Base-by-base conservation (phyloP, 78 protist species). In the Dictyostelium brefeldianum region DNA sequence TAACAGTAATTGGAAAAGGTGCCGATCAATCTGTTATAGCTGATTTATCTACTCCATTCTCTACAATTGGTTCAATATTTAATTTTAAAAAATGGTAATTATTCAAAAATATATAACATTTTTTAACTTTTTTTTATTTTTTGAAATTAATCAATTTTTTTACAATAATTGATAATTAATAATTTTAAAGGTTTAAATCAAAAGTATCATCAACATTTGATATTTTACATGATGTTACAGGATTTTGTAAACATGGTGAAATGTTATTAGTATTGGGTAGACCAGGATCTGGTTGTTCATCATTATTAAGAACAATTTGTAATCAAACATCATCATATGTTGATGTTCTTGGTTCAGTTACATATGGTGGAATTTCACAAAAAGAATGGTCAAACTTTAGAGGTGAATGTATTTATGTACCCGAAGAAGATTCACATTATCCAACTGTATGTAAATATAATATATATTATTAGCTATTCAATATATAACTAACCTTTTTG, bases 1-100 rank as follows among this genome's bases (percentile, higher is more conserved):
- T 89, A 27, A 89, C 94, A 11, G 94, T 89, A 0, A 67, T 89
- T 43, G 94, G 94, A 18, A 36, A 65, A 64, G 92, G 92, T 50
- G 92, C 94, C 9, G 94, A 73, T 69, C n/a, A 20, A 27, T 85
- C 92, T 1, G 64, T 74, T 15, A 54, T 85, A 29, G 20, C 67
- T 17, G 82, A 85, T 50, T 36, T 54, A 11, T 17, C 50, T 17
- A 85, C 92, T 17, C 92, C 92, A 5, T 74, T 85, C 18, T 46
- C 50, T 59, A 57, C 46, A 20, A n/a, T 79, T 57, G 25, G n/a
- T 12, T 43, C 50, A 8, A 36, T 59, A 29, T 64, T 79, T 18
- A 79, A 79, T 79, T 18, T 67, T 20, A 36, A n/a, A 29, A 64
- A 79, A 36, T 79, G 84, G 84, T 73, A 48, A 25, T 43, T 65